phyloP scores from a whole-genome alignment of 257 asterid genomes.

The Solanum rostratum region DNA sequence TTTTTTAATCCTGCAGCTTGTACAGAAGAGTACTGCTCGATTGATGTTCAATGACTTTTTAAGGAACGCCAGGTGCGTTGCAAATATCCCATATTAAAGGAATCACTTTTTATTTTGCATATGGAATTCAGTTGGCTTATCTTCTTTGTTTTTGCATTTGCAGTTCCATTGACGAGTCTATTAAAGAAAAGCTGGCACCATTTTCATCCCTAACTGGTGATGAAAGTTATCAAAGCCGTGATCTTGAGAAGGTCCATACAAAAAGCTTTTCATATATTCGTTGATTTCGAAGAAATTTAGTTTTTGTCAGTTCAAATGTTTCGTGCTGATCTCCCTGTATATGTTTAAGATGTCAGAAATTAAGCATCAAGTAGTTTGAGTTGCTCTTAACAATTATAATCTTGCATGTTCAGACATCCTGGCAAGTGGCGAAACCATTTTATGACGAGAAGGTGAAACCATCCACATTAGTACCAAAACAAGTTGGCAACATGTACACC shows the following conservation, averaged over 20 bases:
- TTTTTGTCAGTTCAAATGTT: not conserved
- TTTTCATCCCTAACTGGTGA: slow-evolving; percentile 65
- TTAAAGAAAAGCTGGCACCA: slow-evolving; percentile 66
- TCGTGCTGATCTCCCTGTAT: not conserved
- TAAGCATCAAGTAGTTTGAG: not conserved
- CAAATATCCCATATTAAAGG: not conserved
- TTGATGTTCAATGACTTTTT: slow-evolving; percentile 65
- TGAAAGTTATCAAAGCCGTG: slow-evolving; percentile 93
- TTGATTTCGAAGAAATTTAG: not conserved
- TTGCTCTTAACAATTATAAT: not conserved
- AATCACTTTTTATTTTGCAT: no score
- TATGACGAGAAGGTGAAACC: slow-evolving; percentile 86
- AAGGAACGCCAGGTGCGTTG: slow-evolving; percentile 56
- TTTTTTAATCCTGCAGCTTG: slow-evolving; percentile 59
- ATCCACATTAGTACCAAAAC: slow-evolving; percentile 81
- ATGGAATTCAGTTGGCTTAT: not conserved
- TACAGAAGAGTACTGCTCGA: slow-evolving; percentile 92
- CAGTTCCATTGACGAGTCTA: slow-evolving; percentile 78
- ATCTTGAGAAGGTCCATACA: slow-evolving; percentile 78
- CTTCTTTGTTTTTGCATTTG: slow-evolving; percentile 1
- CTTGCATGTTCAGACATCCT: slow-evolving; percentile 53
- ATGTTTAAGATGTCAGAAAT: not conserved
- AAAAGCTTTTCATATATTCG: not conserved
- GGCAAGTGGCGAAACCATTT: slow-evolving; percentile 81
- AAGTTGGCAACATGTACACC: slow-evolving; percentile 98